A percentile compares a stretch with the other conserved stretches of the same genome.
Evolutionary conservation across 1,284 basidiomycete species (phyloP).

Genomic region (Ceratobasidium sp.): DNA sequence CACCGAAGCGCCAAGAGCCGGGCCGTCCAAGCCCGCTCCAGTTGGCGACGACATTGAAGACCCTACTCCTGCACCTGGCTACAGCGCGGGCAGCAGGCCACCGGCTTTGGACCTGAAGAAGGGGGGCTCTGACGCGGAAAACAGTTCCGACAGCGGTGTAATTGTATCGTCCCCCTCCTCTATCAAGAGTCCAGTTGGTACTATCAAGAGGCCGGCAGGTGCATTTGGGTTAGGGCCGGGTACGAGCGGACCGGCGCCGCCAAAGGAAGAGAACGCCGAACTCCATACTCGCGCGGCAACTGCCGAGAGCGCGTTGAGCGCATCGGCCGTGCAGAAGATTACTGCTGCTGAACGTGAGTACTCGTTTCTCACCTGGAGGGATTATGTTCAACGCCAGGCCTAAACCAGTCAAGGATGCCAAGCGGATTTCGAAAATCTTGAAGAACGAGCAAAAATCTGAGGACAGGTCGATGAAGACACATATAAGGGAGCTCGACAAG

Average conservation of each 20-base stretch:
- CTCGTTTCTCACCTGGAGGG: not conserved
- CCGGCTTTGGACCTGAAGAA: slow-evolving; percentile 17
- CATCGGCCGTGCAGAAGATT: slow-evolving; percentile 18
- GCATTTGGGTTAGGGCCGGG: slow-evolving; percentile 35
- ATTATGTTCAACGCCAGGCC: not conserved
- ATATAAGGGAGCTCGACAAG: slow-evolving; percentile 54
- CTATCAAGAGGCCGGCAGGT: slow-evolving; percentile 2
- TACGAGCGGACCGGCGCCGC: slow-evolving; percentile 25
- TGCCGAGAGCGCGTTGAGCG: slow-evolving; percentile 35
- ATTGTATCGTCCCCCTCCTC: slow-evolving; percentile 14
- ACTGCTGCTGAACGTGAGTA: slow-evolving; percentile 39
- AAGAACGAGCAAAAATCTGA: slow-evolving; percentile 54
- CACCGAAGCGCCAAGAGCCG: not conserved
- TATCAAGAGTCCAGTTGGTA: slow-evolving; percentile 7
- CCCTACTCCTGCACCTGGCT: slow-evolving; percentile 19
- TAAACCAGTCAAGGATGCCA: slow-evolving; percentile 51
- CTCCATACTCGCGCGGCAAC: slow-evolving; percentile 31
- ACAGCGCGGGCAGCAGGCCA: not conserved
- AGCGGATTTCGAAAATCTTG: slow-evolving; percentile 53
- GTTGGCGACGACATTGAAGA: not conserved
- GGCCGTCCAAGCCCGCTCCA: not conserved
- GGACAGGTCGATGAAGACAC: slow-evolving; percentile 49
- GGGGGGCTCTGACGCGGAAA: not conserved
- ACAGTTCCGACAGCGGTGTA: not conserved
- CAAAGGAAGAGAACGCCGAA: slow-evolving; percentile 26